Conservation (phyloP, 2,329 filamentous ascomycete species). For the Sarocladiaceae sp. region DNA sequence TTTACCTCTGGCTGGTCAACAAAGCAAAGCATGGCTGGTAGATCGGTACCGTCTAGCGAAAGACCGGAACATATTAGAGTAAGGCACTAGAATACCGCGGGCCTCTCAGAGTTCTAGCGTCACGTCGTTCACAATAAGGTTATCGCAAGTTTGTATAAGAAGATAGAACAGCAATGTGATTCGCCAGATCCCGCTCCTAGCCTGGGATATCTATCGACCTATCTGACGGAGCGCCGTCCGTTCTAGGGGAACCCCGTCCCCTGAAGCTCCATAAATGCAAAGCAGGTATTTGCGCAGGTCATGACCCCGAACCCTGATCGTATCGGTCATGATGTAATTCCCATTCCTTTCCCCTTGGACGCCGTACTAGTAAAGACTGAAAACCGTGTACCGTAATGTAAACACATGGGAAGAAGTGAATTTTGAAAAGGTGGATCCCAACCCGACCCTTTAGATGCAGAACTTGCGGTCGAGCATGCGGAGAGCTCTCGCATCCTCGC, state of each 20-base stretch:
- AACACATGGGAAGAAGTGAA: too few relatives aligned
- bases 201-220: constrained; percentile 6
- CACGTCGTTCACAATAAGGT: neutral
- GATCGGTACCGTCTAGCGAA: too few relatives aligned
- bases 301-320: neutral
- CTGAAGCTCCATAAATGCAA: neutral
- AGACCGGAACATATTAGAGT: too few relatives aligned
- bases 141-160: neutral
- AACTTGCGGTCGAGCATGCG: constrained; percentile 44
- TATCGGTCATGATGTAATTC: neutral
- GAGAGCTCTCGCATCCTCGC: constrained; percentile 62
- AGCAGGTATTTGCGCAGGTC: neutral
- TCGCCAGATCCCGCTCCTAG: neutral
- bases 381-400: neutral
- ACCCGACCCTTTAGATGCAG: constrained; percentile 23
- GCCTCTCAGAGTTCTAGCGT: too few relatives aligned
- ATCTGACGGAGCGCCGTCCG: neutral
- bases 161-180: neutral
- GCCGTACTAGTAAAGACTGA: neutral
- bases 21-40: too few relatives aligned
- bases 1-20: too few relatives aligned
- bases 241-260: neutral
- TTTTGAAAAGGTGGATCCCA: too few relatives aligned
- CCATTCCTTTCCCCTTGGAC: neutral
- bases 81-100: too few relatives aligned